Evolutionary conservation across 1,284 basidiomycete species (phyloP).

Genomic region (Cryptococcus amylolentus): DNA sequence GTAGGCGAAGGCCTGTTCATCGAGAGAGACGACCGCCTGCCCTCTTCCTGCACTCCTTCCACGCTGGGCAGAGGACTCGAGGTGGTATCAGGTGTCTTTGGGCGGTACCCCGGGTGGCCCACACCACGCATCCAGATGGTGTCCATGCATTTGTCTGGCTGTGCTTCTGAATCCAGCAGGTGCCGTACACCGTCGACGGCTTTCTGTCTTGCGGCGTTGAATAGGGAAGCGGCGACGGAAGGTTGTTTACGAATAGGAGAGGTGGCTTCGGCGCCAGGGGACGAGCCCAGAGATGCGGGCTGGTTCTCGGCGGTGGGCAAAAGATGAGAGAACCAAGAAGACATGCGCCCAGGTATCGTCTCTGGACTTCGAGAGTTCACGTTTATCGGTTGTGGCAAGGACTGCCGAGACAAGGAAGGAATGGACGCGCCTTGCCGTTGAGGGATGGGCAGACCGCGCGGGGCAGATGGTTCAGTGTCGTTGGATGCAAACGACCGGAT

Average conservation of each 20-base stretch:
- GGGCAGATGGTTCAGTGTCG: slow-evolving; percentile 15
- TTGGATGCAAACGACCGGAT: slow-evolving; percentile 22
- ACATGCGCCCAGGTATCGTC: slow-evolving; percentile 34
- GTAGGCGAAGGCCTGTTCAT: slow-evolving; percentile 1
- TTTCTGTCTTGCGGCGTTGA: slow-evolving; percentile 46
- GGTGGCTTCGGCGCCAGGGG: neutral
- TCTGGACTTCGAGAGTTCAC: slow-evolving; percentile 13
- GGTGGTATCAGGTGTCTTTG: slow-evolving; percentile 30
- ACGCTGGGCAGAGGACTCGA: slow-evolving; percentile 5
- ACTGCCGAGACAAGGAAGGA: slow-evolving; percentile 26
- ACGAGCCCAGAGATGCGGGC: slow-evolving; percentile 3
- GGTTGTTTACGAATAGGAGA: slow-evolving; percentile 34
- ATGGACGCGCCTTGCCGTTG: slow-evolving; percentile 32
- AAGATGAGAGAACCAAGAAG: slow-evolving; percentile 45
- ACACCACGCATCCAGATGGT: slow-evolving; percentile 82
- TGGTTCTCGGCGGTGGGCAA: slow-evolving; percentile 25
- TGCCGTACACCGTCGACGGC: slow-evolving; percentile 61
- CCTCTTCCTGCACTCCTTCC: neutral
- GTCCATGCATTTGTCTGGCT: slow-evolving; percentile 71
- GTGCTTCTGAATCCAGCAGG: slow-evolving; percentile 71
- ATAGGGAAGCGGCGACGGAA: slow-evolving; percentile 38
- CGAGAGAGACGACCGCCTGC: neutral
- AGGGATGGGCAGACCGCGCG: slow-evolving; percentile 24
- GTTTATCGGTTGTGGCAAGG: slow-evolving; percentile 24
- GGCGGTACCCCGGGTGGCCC: slow-evolving; percentile 58